phyloP scores from a whole-genome alignment of 208 protist species.

The Kentomonas sorsogonicus region DNA sequence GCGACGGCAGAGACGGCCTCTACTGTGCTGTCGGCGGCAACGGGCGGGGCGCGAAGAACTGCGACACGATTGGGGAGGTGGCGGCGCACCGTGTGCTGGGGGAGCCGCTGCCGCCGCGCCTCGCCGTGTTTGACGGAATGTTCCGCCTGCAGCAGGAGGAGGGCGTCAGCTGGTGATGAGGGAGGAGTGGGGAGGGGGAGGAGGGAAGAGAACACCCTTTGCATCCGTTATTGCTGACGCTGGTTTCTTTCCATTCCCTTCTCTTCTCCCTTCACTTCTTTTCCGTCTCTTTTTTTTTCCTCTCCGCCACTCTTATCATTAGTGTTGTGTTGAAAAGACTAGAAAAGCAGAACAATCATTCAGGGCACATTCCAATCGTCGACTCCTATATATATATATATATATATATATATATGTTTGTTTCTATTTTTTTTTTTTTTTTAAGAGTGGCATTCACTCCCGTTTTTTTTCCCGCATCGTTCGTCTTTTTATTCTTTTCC shows the following conservation, averaged over 20 bases:
- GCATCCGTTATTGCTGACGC: neutral
- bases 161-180: too few relatives aligned
- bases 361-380: too few relatives aligned
- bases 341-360: too few relatives aligned
- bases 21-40: constrained; percentile 18
- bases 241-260: neutral
- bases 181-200: neutral
- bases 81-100: constrained; percentile 19
- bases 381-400: too few relatives aligned
- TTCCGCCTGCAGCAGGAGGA: too few relatives aligned
- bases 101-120: constrained; percentile 11
- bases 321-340: too few relatives aligned
- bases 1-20: constrained; percentile 15
- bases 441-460: neutral
- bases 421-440: constrained; percentile 4
- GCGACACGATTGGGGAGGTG: constrained; percentile 24
- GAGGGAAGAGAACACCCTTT: neutral
- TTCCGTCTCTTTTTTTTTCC: neutral
- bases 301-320: neutral
- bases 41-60: constrained; percentile 19
- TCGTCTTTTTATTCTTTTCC: too few relatives aligned
- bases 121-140: neutral
- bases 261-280: constrained; percentile 11
- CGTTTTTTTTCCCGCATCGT: neutral
- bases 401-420: neutral